A percentile compares a stretch with the other conserved stretches of the same genome.
Conservation (phyloP, 129 eudicot species). For the Calendula officinalis region DNA sequence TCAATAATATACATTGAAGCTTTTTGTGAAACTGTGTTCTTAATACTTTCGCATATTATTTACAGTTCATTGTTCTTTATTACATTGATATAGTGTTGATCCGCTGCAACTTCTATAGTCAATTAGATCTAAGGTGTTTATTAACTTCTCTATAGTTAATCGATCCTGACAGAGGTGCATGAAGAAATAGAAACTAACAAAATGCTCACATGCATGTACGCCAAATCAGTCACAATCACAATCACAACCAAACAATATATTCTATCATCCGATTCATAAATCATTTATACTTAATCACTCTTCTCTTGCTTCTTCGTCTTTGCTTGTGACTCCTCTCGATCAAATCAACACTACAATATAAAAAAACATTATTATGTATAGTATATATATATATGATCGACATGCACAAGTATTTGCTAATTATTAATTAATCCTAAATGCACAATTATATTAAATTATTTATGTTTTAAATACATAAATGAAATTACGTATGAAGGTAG, state of each 20-base stretch:
- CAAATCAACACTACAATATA: conserved; percentile 16
- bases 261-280: not conserved
- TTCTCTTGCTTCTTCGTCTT: conserved; percentile 18
- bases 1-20: no score
- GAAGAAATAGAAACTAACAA: not conserved
- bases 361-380: not conserved
- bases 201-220: conserved; percentile 19
- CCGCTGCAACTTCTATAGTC: no score
- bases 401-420: conserved; percentile 11
- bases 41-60: no score
- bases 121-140: no score
- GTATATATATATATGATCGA: not conserved
- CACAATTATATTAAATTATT: not conserved
- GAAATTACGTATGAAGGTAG: no score
- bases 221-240: conserved; percentile 20
- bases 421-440: not conserved
- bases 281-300: not conserved
- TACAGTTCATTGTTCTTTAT: no score
- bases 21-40: no score
- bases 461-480: no score
- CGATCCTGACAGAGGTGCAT: conserved; percentile 7
- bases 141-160: no score
- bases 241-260: conserved; percentile 16
- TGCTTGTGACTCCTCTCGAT: conserved; percentile 14
- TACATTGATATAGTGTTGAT: no score